phyloP scores from a whole-genome alignment of 257 asterid species.

The Capsicum pubescens region DNA sequence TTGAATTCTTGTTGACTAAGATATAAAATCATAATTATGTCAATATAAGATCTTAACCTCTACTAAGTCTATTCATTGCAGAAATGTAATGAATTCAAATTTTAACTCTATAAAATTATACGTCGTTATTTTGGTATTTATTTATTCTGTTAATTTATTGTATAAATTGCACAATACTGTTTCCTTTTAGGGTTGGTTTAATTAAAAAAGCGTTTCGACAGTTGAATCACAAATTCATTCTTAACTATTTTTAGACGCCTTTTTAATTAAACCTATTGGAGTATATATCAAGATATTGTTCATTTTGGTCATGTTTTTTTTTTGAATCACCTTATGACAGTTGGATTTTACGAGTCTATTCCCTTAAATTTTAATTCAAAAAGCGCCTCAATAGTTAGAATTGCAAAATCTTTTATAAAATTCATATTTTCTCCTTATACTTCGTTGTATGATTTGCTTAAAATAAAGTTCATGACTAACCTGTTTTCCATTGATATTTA shows the following conservation, averaged over 20 bases:
- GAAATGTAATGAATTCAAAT: not conserved
- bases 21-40: slow-evolving; percentile 3
- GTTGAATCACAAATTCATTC: no score
- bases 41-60: not conserved
- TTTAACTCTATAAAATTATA: not conserved
- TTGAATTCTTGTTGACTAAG: not conserved
- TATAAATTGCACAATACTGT: not conserved
- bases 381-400: no score
- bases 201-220: no score
- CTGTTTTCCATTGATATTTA: no score
- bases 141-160: not conserved
- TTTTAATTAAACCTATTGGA: no score
- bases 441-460: no score
- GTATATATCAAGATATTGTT: not conserved
- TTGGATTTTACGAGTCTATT: not conserved
- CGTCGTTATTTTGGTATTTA: not conserved
- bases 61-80: not conserved
- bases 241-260: no score
- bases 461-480: no score
- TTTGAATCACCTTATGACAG: not conserved
- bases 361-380: not conserved
- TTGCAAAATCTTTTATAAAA: no score
- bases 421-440: not conserved
- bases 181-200: no score
- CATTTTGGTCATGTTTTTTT: not conserved